Base-by-base conservation (phyloP, 179 eudicot genomes). In the Beta macrorhiza region DNA sequence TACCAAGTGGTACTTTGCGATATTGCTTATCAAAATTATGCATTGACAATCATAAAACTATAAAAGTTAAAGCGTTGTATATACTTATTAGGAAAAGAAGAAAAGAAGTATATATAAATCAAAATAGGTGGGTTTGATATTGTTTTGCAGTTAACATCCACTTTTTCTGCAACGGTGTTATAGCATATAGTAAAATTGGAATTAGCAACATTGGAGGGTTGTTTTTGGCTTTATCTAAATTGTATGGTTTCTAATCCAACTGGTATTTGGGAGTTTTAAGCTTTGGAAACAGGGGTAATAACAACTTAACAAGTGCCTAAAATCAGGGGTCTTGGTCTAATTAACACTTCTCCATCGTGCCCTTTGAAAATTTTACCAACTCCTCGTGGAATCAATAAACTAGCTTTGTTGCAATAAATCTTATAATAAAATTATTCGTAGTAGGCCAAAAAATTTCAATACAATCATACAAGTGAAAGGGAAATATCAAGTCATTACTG, bases 291-390 rank as follows among this genome's bases (percentile, higher is more conserved):
- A 74, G 77, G 7, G 56, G 0, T 74, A 57, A 4, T 65, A 51
- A 13, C 16, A 52, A 45, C 57, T 82, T 65, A 51, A 13, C 16
- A 52, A 45, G 65, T 82, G 77, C 84, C 83, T 82, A 71, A 47
- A 49, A 51, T 62, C n/a, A 77, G 78, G 84, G 65, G 19, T 59
- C 52, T 71, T 82, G 79, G 80, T 81, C 68, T 75, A 45, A n/a
- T n/a, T n/a, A n/a, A 16, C 59, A 74, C 72, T 73, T 79, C 5
- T 72, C 22, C 8, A 0, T 73, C 4, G 11, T 49, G 1, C 59
- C n/a, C 61, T 12, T 47, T 2, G 0, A 20, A 6, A 62, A 16
- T 69, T 49, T 29, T 58, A 77, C 84, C 76, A 29, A 70, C 67
- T 82, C 70, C 73, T 47, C 45, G 45, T 82, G 69, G 68, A 67